Evolutionary conservation across 306 rosid species (phyloP), one percentile per base, ranked within the genome.

Genomic region (Clitoria ternatea): DNA sequence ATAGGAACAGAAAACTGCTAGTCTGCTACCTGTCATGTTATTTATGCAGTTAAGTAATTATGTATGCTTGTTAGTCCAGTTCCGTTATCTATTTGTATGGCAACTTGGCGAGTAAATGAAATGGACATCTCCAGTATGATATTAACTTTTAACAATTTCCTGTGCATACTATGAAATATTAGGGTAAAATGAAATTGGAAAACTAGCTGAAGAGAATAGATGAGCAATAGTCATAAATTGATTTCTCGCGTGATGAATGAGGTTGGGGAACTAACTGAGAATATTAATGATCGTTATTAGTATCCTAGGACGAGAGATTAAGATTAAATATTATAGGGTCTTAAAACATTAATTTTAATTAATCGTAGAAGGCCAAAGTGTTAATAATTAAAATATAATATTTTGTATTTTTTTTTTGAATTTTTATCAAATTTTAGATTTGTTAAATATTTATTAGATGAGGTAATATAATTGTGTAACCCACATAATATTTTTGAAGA

Each of bases 1-100:
- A 10, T 69, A 70, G 68, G 66, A 74, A 11, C 63, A 24, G 23
- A 44, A 70, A 65, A 74, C 68, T 64, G 64, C 24, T 33, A 11
- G 4, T 10, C n/a, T n/a, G n/a, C n/a, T n/a, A n/a, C n/a, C n/a
- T n/a, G 30, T 12, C 50, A 64, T 42, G 69, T 57, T 48, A n/a
- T 53, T 37, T 68, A 18, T 45, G 59, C 70, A 56, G 72, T 20
- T 36, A 17, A 17, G 36, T 74, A 23, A 26, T 39, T 20, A 22
- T 63, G 63, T 39, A 24, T 56, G 39, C 70, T 33, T 49, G 60
- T 74, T 22, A 69, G 61, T 15, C 43, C 10, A 14, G 59, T 62
- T 61, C 36, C 26, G 43, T 29, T 62, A 52, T 60, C 64, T 27
- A 2, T 39, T 18, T 43, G 39, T 47, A 57, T 66, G 57, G 75